Base-by-base conservation (phyloP, 805 yeast genomes). In the Osmozyma mogii region DNA sequence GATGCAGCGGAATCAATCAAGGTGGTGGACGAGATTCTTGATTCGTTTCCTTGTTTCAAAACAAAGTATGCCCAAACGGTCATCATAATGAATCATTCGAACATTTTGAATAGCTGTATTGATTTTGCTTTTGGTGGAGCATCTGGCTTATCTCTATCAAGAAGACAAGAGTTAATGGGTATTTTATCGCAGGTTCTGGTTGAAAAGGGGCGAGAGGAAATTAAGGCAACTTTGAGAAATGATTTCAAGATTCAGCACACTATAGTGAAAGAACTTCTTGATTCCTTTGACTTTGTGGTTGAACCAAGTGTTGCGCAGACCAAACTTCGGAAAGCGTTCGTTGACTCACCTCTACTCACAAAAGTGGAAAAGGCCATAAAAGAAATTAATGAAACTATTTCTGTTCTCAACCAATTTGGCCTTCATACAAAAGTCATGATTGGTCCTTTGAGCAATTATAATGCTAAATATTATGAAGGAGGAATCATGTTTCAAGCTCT, bases 401-500 rank as follows among this genome's bases (percentile, higher is more conserved):
- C 54, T 3, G 68, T 70, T 19, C 55, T 79, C 33, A 65, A 68
- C 27, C 62, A 70, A 12, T 60, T 88, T 30, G 85, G 83, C 0
- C 70, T 84, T 1, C 56, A 61, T 3, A 62, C 74, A 3, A 63
- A 68, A 10, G 58, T 87, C 9, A 68, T 70, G 17, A 59, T 92
- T 17, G 74, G 84, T 3, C 98, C 98, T 0, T 66, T 92, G 52
- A 74, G 87, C 45, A 84, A 85, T 40, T 84, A 84, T 55, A 85
- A 85, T 42, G 72, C 79, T 18, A 70, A 77, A 7, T 89, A 85
- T 49, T 92, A 88, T 49, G 62, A 68, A 22, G 75, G 77, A 11
- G 94, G 94, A 0, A 58, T 88, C 2, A 85, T 92, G 94, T 92
- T 89, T 50, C 94, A 85, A 43, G 84, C 83, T 0, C 71, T 85